Evolutionary conservation across 768 basidiomycete species (phyloP).

Genomic region (Favolaschia claudopus): DNA sequence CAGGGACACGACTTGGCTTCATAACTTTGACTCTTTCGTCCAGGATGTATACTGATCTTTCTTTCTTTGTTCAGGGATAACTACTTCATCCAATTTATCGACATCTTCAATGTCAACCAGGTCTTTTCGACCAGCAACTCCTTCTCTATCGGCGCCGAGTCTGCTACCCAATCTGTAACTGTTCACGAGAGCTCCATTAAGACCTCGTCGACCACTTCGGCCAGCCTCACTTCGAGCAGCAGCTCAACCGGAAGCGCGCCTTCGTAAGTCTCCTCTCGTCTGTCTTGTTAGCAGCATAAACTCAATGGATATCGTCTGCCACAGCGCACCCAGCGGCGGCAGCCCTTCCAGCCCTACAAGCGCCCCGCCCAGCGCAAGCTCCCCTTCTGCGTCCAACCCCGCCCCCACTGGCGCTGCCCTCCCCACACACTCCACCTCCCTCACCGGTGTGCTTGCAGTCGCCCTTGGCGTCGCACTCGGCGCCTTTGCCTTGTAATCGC

Average conservation of each 20-base stretch:
- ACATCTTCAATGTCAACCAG: slow-evolving; percentile 14
- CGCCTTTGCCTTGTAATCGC: slow-evolving; percentile 16
- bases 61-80: slow-evolving; percentile 6
- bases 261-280: slow-evolving; percentile 1
- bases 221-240: background rate
- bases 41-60: background rate
- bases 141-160: slow-evolving; percentile 19
- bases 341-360: background rate
- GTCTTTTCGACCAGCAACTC: slow-evolving; percentile 4
- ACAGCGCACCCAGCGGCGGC: slow-evolving; percentile 12
- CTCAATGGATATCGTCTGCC: background rate
- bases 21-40: background rate
- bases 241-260: background rate
- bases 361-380: background rate
- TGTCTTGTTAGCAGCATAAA: background rate
- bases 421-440: background rate
- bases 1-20: no score
- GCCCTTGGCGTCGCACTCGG: slow-evolving; percentile 15
- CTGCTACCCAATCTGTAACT: slow-evolving; percentile 7
- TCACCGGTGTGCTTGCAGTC: slow-evolving; percentile 8
- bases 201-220: background rate
- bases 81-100: slow-evolving; percentile 18
- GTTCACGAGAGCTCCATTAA: background rate
- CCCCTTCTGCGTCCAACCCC: background rate
- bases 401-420: background rate